These are phyloP conservation scores for Tremella fuciformis DNA, from an alignment of 768 basidiomycete genomes.

Conservation along the genomic window DNA sequence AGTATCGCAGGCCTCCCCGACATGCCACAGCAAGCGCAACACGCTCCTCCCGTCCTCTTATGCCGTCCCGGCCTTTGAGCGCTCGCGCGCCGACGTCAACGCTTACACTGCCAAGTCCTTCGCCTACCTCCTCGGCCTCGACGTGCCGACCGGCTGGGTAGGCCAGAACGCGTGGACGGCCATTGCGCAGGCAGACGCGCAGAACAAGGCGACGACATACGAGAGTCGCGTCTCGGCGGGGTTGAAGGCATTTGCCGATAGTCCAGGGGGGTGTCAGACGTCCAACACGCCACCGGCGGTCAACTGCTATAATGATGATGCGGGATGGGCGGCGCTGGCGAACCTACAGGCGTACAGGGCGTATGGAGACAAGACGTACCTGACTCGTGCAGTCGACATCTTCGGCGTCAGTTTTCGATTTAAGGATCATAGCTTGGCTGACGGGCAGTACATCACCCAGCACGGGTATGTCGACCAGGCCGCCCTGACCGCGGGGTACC, in stretches of 20 bases:
- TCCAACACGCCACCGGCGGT: conserved; percentile 2
- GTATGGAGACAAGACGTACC: conserved; percentile 21
- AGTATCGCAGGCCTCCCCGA: too few relatives aligned
- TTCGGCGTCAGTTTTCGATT: conserved; percentile 16
- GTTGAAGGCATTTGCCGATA: conserved; percentile 8
- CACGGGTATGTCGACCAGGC: conserved; percentile 15
- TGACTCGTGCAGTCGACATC: conserved; percentile 14
- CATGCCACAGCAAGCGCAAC: too few relatives aligned
- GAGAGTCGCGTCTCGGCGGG: conserved; percentile 1
- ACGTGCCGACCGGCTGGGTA: conserved; percentile 1
- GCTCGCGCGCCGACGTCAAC: too few relatives aligned
- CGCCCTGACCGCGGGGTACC: conserved; percentile 14
- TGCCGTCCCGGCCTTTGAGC: too few relatives aligned
- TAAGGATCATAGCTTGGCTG: not conserved
- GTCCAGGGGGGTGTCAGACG: conserved; percentile 4
- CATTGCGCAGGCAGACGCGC: conserved; percentile 13
- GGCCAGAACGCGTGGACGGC: conserved; percentile 22
- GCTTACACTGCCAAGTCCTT: too few relatives aligned
- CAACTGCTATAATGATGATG: conserved; percentile 27
- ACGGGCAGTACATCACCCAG: conserved; percentile 10
- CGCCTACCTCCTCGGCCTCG: not conserved
- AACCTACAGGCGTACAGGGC: conserved; percentile 19
- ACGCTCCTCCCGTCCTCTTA: too few relatives aligned
- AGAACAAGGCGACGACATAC: conserved; percentile 6
- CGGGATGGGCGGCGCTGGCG: conserved; percentile 25